Conservation (phyloP, 2,329 filamentous ascomycete species). For the Hortaea werneckii region DNA sequence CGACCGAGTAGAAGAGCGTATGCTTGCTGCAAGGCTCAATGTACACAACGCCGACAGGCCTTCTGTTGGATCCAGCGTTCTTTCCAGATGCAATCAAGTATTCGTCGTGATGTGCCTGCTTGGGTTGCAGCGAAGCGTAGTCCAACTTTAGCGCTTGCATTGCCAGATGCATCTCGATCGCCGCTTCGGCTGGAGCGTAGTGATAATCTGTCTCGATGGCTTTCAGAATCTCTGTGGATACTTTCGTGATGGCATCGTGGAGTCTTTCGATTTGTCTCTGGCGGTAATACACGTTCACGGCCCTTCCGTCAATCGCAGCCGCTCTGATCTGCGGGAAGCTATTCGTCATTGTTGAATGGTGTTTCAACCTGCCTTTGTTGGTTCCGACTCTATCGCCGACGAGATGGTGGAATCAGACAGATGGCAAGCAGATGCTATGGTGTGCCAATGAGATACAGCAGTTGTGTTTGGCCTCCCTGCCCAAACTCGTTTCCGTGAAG, state of each 20-base stretch:
- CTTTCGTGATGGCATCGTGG: constrained; percentile 29
- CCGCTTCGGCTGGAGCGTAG: constrained; percentile 28
- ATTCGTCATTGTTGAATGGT: constrained; percentile 12
- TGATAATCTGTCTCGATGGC: constrained; percentile 33
- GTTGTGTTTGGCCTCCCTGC: too few relatives aligned
- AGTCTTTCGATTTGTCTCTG: constrained; percentile 38
- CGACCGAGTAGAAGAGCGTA: constrained; percentile 38
- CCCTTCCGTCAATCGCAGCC: constrained; percentile 36
- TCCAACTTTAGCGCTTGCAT: constrained; percentile 31
- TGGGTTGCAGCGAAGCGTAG: constrained; percentile 31
- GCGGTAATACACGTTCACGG: constrained; percentile 36
- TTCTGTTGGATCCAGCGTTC: constrained; percentile 26
- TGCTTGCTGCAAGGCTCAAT: constrained; percentile 37
- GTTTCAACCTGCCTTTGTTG: not conserved
- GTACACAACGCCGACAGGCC: constrained; percentile 35
- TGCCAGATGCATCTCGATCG: constrained; percentile 33
- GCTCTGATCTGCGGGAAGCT: constrained; percentile 27
- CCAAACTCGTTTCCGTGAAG: too few relatives aligned
- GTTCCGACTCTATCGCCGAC: not conserved
- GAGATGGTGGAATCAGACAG: too few relatives aligned
- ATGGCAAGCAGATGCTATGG: too few relatives aligned
- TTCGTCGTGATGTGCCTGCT: constrained; percentile 30
- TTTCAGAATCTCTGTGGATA: constrained; percentile 27
- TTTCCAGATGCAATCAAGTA: constrained; percentile 33
- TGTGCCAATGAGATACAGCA: too few relatives aligned